Percentiles rank a stretch among this genome's conserved stretches.
phyloP scores from a whole-genome alignment of 2,329 filamentous ascomycete species.

The Epichloe sylvatica region DNA sequence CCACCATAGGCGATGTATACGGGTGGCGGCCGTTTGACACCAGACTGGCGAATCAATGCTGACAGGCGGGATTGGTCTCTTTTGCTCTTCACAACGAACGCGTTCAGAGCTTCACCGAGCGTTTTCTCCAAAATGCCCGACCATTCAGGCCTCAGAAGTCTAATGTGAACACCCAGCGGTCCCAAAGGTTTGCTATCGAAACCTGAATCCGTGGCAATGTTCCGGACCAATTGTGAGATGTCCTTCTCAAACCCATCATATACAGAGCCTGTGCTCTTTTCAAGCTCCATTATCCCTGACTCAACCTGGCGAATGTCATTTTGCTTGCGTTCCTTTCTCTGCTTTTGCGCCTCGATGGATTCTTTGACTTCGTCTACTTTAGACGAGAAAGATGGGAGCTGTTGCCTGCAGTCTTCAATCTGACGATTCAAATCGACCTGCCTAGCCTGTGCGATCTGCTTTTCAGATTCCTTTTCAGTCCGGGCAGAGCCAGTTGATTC shows the following conservation, averaged over 20 bases:
- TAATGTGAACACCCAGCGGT: conserved; percentile 67
- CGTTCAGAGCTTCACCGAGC: conserved; percentile 54
- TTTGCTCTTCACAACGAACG: conserved; percentile 70
- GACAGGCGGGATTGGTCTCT: conserved; percentile 58
- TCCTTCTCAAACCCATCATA: conserved; percentile 50
- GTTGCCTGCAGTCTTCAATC: conserved; percentile 15
- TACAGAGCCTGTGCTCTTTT: conserved; percentile 39
- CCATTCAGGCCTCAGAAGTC: conserved; percentile 69
- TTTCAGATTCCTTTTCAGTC: conserved; percentile 45
- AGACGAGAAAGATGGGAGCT: conserved; percentile 21
- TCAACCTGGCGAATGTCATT: conserved; percentile 41
- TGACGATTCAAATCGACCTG: conserved; percentile 15
- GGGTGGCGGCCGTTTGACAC: conserved; percentile 34
- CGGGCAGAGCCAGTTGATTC: conserved; percentile 58
- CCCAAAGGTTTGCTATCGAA: conserved; percentile 67
- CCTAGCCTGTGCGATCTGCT: conserved; percentile 16
- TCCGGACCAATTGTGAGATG: conserved; percentile 49
- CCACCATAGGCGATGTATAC: conserved; percentile 25
- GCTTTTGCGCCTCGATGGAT: conserved; percentile 17
- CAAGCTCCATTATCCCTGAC: conserved; percentile 33
- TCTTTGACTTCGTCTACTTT: conserved; percentile 19
- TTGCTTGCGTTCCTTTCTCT: conserved; percentile 29
- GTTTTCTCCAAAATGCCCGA: conserved; percentile 65
- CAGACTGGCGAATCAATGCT: conserved; percentile 45
- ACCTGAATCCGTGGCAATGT: conserved; percentile 53